These are phyloP conservation scores for Alternaria brassicicola DNA, from an alignment of 2,329 filamentous ascomycete genomes.

Conservation along the genomic window DNA sequence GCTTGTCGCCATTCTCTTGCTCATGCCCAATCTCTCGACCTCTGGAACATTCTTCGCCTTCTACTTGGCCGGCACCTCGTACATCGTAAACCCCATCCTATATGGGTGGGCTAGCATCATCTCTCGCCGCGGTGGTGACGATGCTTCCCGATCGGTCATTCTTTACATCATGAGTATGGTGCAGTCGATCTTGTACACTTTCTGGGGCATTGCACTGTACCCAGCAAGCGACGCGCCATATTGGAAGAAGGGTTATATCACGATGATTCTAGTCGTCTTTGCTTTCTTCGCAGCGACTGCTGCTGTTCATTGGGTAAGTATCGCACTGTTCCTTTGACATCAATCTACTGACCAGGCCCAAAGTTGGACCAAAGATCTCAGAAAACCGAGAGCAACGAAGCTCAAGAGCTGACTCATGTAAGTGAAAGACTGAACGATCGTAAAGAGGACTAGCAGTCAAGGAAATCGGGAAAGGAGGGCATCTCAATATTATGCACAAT, in stretches of 20 bases:
- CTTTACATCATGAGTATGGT: constrained; percentile 52
- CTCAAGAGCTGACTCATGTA: background rate
- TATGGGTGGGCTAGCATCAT: constrained; percentile 52
- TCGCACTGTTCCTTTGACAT: background rate
- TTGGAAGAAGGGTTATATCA: constrained; percentile 49
- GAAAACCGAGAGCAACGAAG: background rate
- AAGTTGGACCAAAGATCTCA: constrained; percentile 8
- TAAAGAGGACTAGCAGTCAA: background rate
- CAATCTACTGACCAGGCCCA: background rate
- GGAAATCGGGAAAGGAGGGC: background rate
- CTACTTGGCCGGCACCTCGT: constrained; percentile 49
- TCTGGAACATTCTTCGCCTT: constrained; percentile 48
- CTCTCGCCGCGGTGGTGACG: constrained; percentile 48
- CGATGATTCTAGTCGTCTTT: constrained; percentile 44
- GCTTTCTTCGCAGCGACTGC: constrained; percentile 33
- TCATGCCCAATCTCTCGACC: constrained; percentile 42
- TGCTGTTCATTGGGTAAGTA: constrained; percentile 32
- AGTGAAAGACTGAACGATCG: background rate
- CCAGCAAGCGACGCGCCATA: constrained; percentile 53
- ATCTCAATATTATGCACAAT: background rate
- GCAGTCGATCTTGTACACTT: constrained; percentile 51
- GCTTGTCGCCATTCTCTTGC: constrained; percentile 40
- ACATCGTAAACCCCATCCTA: constrained; percentile 50
- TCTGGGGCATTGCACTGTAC: constrained; percentile 55
- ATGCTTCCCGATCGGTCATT: constrained; percentile 50